phyloP scores from a whole-genome alignment of 1,284 basidiomycete genomes.

The Sanghuangporus weigelae region DNA sequence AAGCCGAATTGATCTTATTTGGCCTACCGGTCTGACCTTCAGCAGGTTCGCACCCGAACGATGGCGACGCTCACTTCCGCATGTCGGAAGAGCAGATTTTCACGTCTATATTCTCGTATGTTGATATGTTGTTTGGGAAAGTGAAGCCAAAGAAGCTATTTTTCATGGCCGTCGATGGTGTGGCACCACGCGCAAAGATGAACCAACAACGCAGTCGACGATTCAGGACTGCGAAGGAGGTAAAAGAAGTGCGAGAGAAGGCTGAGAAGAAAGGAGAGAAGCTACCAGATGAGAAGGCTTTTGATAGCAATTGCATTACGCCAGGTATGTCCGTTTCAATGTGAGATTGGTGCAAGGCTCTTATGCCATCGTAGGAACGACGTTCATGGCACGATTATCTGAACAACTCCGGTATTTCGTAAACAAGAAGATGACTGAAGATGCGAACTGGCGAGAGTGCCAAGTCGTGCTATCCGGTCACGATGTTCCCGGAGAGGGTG shows the following conservation, averaged over 20 bases:
- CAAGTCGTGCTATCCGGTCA: constrained; percentile 97
- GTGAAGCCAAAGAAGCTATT: constrained; percentile 97
- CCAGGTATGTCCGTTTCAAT: constrained; percentile 54
- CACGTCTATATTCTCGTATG: constrained; percentile 94
- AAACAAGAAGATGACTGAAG: constrained; percentile 95
- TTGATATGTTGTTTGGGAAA: constrained; percentile 95
- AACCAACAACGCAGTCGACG: constrained; percentile 96
- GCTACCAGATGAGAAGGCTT: constrained; percentile 89
- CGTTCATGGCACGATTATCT: constrained; percentile 91
- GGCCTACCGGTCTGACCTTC: neutral
- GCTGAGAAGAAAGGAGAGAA: constrained; percentile 88
- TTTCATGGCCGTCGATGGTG: constrained; percentile 98
- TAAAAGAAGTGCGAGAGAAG: constrained; percentile 81
- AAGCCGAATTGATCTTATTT: constrained; percentile 26
- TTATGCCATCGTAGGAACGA: constrained; percentile 59
- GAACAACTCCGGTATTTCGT: constrained; percentile 94
- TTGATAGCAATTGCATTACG: constrained; percentile 99
- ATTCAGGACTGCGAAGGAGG: constrained; percentile 94
- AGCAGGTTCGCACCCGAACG: constrained; percentile 85
- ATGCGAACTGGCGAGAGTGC: constrained; percentile 89
- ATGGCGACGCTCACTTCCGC: constrained; percentile 93
- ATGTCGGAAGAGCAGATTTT: constrained; percentile 97
- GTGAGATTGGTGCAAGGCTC: constrained; percentile 11
- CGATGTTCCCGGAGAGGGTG: constrained; percentile 97
- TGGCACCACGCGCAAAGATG: constrained; percentile 99